Conservation (phyloP, 805 yeast genomes). For the Wickerhamomyces sydowiorum region DNA sequence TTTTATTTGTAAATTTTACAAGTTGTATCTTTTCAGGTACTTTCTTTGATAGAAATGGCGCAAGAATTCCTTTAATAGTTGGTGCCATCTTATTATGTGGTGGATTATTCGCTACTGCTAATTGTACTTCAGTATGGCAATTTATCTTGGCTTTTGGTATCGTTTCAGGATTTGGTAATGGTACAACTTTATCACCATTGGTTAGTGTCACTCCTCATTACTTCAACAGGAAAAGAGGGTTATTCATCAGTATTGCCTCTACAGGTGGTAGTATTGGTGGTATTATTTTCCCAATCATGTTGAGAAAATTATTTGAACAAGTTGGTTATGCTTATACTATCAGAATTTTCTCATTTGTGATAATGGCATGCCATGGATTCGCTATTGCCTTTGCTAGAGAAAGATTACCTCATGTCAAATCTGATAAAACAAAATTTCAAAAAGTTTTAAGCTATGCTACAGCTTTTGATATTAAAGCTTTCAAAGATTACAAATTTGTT, state of each 20-base stretch:
- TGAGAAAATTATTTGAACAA: conserved; percentile 34
- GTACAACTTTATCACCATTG: conserved; percentile 48
- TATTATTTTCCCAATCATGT: conserved; percentile 41
- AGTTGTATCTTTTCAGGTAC: conserved; percentile 47
- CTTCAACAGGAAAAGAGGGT: conserved; percentile 48
- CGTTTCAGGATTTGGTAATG: conserved; percentile 47
- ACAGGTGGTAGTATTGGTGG: conserved; percentile 48
- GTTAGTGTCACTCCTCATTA: conserved; percentile 55
- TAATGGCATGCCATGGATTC: not conserved
- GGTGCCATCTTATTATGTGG: conserved; percentile 35
- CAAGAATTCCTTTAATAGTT: conserved; percentile 31
- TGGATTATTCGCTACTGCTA: conserved; percentile 46
- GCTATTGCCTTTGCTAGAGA: conserved; percentile 29
- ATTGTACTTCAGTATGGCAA: conserved; percentile 43
- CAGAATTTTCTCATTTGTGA: conserved; percentile 38
- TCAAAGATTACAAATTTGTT: conserved; percentile 39
- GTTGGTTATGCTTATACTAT: conserved; percentile 50
- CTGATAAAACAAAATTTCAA: conserved; percentile 20
- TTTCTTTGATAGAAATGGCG: conserved; percentile 47
- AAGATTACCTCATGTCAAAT: conserved; percentile 28
- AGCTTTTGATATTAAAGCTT: conserved; percentile 30
- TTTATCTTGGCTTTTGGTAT: conserved; percentile 50
- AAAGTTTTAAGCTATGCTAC: conserved; percentile 20
- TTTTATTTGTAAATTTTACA: conserved; percentile 38
- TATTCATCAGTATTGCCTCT: conserved; percentile 38